Percentiles rank a stretch among this genome's conserved stretches.
These are phyloP conservation scores for Podaxis sp. DNA, from an alignment of 768 basidiomycete species.

Conservation along the genomic window DNA sequence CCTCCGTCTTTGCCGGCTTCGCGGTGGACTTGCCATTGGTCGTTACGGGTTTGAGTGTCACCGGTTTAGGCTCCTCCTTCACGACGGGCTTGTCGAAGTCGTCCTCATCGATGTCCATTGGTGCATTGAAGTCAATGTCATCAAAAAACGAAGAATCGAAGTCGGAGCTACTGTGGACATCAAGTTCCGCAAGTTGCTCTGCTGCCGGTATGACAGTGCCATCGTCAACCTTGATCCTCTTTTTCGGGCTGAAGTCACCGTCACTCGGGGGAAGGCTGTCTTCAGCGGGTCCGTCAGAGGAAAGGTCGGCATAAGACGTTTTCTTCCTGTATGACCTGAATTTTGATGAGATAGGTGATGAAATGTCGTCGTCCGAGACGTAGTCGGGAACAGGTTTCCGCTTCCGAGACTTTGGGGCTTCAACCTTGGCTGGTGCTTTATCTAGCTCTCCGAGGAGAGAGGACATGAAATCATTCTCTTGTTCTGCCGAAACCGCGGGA, in stretches of 20 bases:
- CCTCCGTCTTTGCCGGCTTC: conserved; percentile 47
- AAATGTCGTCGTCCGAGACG: conserved; percentile 34
- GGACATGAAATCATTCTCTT: conserved; percentile 91
- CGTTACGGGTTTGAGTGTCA: conserved; percentile 20
- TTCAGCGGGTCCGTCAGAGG: conserved; percentile 47
- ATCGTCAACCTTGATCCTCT: conserved; percentile 52
- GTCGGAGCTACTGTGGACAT: conserved; percentile 52
- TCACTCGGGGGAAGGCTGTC: conserved; percentile 51
- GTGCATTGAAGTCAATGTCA: conserved; percentile 61
- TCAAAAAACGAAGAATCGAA: conserved; percentile 46
- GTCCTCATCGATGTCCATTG: conserved; percentile 59
- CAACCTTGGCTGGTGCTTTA: conserved; percentile 36
- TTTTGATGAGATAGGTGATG: conserved; percentile 33
- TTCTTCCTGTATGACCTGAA: conserved; percentile 34
- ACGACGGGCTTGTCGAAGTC: conserved; percentile 40
- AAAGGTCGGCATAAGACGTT: conserved; percentile 37
- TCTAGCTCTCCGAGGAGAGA: conserved; percentile 77
- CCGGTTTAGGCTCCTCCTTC: conserved; percentile 24
- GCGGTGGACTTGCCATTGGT: conserved; percentile 15
- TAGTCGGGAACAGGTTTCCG: conserved; percentile 62
- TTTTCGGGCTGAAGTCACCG: conserved; percentile 70
- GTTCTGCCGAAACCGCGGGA: conserved; percentile 67
- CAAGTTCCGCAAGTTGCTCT: conserved; percentile 58
- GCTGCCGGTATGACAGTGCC: conserved; percentile 53
- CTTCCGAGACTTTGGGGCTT: conserved; percentile 48